These are phyloP conservation scores for Calophaca sinica DNA, from an alignment of 306 rosid species.

Conservation along the genomic window DNA sequence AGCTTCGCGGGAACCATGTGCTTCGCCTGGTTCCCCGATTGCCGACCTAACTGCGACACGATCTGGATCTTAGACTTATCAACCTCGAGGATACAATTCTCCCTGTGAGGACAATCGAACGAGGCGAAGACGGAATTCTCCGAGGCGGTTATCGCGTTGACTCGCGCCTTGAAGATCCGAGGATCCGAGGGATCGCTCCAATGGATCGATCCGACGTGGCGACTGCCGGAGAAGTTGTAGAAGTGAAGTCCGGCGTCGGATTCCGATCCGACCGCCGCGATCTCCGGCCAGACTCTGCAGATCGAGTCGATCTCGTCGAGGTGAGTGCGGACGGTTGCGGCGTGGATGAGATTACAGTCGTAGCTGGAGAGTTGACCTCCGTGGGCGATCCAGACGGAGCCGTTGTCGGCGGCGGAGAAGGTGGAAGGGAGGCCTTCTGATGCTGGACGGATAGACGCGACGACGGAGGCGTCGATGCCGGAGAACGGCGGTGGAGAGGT, in stretches of 20 bases:
- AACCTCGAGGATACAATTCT: conserved; percentile 72
- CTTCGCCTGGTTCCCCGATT: conserved; percentile 75
- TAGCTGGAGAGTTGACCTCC: conserved; percentile 84
- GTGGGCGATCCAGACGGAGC: conserved; percentile 89
- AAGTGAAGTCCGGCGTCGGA: conserved; percentile 75
- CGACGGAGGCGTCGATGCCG: conserved; percentile 80
- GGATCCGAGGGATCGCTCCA: conserved; percentile 86
- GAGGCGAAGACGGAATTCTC: conserved; percentile 62
- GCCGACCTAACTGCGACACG: conserved; percentile 65
- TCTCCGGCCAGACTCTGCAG: conserved; percentile 72
- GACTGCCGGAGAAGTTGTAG: conserved; percentile 72
- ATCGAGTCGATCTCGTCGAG: conserved; percentile 74
- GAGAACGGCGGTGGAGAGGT: conserved; percentile 64
- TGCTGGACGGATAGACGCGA: conserved; percentile 64
- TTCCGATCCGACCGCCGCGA: conserved; percentile 73
- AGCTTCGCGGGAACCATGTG: conserved; percentile 66
- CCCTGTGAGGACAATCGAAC: conserved; percentile 72
- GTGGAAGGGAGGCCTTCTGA: conserved; percentile 80
- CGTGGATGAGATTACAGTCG: conserved; percentile 70
- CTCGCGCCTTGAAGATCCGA: conserved; percentile 83
- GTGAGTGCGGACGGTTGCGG: conserved; percentile 75
- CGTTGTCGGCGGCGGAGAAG: conserved; percentile 60
- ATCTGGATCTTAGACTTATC: conserved; percentile 70
- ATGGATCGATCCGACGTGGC: conserved; percentile 68
- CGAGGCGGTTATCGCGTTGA: conserved; percentile 66